These are phyloP conservation scores for Aspergillus biplanus DNA, from an alignment of 495 filamentous ascomycete species.

Conservation along the genomic window DNA sequence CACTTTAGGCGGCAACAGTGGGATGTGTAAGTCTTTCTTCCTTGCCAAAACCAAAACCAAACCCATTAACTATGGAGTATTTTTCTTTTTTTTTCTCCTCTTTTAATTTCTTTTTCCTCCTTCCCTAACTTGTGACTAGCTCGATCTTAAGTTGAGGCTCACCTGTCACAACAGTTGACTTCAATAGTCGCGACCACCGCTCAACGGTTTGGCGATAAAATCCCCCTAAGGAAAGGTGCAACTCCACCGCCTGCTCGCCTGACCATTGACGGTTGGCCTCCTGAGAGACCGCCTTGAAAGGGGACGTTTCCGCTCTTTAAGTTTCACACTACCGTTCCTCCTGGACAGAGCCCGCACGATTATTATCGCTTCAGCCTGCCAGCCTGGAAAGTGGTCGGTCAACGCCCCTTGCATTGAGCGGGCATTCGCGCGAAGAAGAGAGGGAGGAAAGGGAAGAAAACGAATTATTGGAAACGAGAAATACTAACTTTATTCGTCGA, in stretches of 20 bases:
- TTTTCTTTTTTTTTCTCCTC: not conserved
- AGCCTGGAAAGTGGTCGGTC: not conserved
- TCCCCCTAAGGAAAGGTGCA: not conserved
- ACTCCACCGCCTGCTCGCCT: not conserved
- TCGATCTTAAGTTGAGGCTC: conserved; percentile 8
- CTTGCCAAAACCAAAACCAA: not conserved
- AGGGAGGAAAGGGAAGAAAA: not conserved
- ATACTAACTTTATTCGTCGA: not conserved
- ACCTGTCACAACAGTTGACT: conserved; percentile 15
- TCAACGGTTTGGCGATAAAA: conserved; percentile 11
- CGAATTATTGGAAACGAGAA: not conserved
- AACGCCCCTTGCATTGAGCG: not conserved
- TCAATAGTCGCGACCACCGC: conserved; percentile 2
- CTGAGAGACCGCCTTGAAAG: conserved; percentile 14
- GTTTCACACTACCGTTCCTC: not conserved
- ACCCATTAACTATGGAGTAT: not conserved
- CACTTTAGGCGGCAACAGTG: not conserved
- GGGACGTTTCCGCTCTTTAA: not conserved
- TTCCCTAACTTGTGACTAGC: not conserved
- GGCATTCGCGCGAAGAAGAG: not conserved
- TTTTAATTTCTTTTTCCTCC: not conserved
- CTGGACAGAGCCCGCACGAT: not conserved
- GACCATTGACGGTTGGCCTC: not conserved
- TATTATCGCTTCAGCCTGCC: not conserved
- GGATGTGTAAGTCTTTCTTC: not conserved